Base-by-base conservation (phyloP, 139 green algal genomes). In the Micractinium sp. region DNA sequence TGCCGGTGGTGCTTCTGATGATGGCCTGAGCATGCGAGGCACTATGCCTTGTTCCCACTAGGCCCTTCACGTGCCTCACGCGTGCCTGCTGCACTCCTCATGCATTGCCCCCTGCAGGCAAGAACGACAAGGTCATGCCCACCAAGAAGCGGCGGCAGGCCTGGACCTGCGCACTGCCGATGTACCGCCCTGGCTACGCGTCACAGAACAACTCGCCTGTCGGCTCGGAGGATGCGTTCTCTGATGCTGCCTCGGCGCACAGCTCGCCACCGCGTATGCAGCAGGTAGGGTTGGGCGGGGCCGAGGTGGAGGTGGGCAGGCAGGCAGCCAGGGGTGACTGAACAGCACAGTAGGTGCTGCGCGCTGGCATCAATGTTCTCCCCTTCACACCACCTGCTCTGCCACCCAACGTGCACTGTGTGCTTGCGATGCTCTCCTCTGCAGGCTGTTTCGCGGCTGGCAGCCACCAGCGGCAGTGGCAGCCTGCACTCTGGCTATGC, bases 71-170 rank as follows among this genome's bases (percentile, higher is more conserved):
- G 20, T 81, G 33, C 69, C 75, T 81, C 35, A 41, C 35, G 56
- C 31, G 20, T 81, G 33, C 69, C 75, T 56, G 14, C 36, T 66
- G 38, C 23, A 5, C 2, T 35, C 47, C 41, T 29, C 1, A 14
- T 15, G 1, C 13, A 3, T 14, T 2, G 0, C 53, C 80, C 41
- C 53, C 80, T 73, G 80, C 83, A 87, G 85, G 85, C 69, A 88
- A 88, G 85, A 88, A 88, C 74, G 85, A 88, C 41, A 88, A 88
- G 71, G 85, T 88, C 39, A 39, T 82, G 41, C 39, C 39, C 41
- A 9, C 23, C 63, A 81, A 80, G 85, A 56, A 75, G 31, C 47
- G 67, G 41, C 85, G 85, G 1, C 41, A 69, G 71, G 33, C 41
- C 14, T 88, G 85, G 85, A 82, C 85, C 31, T 82, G 71, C 47